Evolutionary conservation across 331 rosid species (phyloP).

Genomic region (Quercus phellos): DNA sequence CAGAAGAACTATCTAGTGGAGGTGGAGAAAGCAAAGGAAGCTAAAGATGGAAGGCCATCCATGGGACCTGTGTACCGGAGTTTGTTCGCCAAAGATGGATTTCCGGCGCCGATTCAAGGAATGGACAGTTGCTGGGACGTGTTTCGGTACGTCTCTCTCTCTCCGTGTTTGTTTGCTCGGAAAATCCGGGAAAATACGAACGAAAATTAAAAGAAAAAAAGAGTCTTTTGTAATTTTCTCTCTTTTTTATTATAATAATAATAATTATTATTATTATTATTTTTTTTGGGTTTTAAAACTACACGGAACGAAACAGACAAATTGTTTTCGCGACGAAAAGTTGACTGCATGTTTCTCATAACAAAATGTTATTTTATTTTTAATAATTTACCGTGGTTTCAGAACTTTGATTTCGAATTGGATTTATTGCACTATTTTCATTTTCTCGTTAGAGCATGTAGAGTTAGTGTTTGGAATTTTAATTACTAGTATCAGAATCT

Average conservation of each 20-base stretch:
- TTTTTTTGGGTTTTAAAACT: neutral
- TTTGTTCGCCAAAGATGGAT: slow-evolving; percentile 73
- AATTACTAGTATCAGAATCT: neutral
- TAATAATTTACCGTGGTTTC: neutral
- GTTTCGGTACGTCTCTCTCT: slow-evolving; percentile 49
- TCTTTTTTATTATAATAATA: neutral
- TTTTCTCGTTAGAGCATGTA: neutral
- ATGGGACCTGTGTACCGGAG: slow-evolving; percentile 90
- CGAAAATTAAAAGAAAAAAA: neutral
- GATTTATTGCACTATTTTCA: neutral
- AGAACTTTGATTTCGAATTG: neutral
- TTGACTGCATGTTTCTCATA: neutral
- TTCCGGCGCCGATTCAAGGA: slow-evolving; percentile 56
- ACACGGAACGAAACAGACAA: neutral
- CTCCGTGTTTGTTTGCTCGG: neutral
- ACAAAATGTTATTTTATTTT: neutral
- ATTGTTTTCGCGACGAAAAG: neutral
- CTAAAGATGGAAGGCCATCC: slow-evolving; percentile 58
- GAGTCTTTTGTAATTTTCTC: neutral
- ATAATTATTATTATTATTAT: neutral
- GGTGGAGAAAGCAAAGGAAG: slow-evolving; percentile 62
- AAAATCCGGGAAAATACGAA: neutral
- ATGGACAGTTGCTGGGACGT: slow-evolving; percentile 88
- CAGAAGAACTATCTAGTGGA: slow-evolving; percentile 50
- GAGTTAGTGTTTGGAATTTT: neutral